Conservation (phyloP, 768 basidiomycete genomes). For the Boletus bicolor region DNA sequence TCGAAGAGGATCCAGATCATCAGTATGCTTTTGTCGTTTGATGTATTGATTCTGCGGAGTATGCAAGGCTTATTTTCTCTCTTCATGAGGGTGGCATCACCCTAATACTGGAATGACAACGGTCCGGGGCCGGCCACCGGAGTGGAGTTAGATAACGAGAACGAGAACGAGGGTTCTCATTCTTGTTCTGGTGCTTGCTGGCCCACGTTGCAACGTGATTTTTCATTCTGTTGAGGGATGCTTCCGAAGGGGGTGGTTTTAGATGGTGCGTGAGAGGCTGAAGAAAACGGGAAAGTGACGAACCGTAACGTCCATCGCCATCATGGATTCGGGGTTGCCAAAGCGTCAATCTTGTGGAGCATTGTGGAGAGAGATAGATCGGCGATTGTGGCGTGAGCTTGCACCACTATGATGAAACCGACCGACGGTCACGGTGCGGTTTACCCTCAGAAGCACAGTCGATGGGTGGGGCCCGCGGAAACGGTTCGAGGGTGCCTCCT, state of each 20-base stretch:
- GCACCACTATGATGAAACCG: not conserved
- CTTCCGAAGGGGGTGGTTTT: not conserved
- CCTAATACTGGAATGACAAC: not conserved
- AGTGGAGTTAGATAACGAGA: not conserved
- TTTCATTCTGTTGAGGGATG: not conserved
- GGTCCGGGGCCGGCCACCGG: not conserved
- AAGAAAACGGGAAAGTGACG: not conserved
- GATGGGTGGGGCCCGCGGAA: conserved; percentile 2
- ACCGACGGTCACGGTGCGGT: not conserved
- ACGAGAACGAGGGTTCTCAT: not conserved
- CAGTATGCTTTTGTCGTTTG: not conserved
- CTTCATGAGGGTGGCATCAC: not conserved
- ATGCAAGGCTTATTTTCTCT: not conserved
- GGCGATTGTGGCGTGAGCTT: not conserved
- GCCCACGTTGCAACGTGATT: not conserved
- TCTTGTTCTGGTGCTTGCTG: not conserved
- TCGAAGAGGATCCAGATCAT: not conserved
- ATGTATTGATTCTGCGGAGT: not conserved
- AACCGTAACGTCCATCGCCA: not conserved
- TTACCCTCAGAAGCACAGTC: not conserved
- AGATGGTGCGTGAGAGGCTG: not conserved
- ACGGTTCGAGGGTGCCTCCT: not conserved
- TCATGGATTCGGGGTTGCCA: not conserved
- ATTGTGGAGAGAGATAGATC: not conserved
- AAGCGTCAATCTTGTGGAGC: conserved; percentile 21